phyloP scores from a whole-genome alignment of 228 moss, liverwort and hornwort genomes.

The Sphagnum fallax region DNA sequence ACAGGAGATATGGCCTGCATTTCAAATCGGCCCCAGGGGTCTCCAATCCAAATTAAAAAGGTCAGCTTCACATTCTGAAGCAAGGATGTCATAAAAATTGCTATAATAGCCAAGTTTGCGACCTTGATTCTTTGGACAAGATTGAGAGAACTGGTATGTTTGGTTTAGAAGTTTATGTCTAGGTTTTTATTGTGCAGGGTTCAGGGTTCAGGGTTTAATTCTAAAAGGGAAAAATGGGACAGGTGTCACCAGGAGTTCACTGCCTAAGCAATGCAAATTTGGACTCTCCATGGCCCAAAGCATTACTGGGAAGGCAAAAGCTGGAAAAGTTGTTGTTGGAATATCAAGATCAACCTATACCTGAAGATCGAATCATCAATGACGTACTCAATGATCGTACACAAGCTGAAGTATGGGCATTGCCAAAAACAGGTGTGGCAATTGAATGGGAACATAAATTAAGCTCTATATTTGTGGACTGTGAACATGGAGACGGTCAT shows the following conservation, averaged over 20 bases:
- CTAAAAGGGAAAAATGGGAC: constrained; percentile 2
- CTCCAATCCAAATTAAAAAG: constrained; percentile 31
- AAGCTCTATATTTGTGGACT: constrained; percentile 68
- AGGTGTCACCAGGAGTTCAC: constrained; percentile 58
- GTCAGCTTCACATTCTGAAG: constrained; percentile 8
- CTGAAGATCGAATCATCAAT: constrained; percentile 42
- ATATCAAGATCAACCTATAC: constrained; percentile 28
- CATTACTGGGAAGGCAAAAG: constrained; percentile 30
- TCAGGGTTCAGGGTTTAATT: neutral
- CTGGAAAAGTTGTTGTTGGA: constrained; percentile 31
- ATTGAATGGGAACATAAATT: constrained; percentile 22
- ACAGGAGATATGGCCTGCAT: constrained; percentile 73
- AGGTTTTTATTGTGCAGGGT: too few species aligned
- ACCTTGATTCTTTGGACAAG: too few species aligned
- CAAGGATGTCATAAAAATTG: neutral
- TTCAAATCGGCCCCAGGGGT: constrained; percentile 55
- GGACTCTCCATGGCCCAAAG: constrained; percentile 63
- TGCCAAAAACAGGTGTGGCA: constrained; percentile 43
- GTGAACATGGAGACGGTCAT: neutral
- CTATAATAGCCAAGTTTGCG: neutral
- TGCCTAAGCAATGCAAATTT: constrained; percentile 71
- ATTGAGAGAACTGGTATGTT: too few species aligned
- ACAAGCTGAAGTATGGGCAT: constrained; percentile 30
- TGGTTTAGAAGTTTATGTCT: too few species aligned
- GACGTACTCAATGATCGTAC: constrained; percentile 46